A percentile compares a stretch with the other conserved stretches of the same genome.
Evolutionary conservation across 2,329 filamentous ascomycete genomes (phyloP).

Genomic region (Aciculosporium take): DNA sequence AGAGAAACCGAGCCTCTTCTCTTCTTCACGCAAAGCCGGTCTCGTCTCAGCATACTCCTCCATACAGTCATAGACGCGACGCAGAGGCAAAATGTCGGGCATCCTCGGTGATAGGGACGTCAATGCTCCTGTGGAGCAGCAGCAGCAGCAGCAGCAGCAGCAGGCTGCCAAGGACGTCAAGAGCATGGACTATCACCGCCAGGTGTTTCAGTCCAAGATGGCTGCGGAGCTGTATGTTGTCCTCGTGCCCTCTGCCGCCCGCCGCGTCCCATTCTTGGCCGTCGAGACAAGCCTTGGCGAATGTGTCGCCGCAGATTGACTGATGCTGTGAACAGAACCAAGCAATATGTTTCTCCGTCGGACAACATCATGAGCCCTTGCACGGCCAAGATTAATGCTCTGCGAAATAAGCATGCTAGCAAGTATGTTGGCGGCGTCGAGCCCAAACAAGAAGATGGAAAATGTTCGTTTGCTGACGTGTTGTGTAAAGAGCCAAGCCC

Average conservation of each 20-base stretch:
- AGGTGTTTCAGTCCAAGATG: constrained; percentile 60
- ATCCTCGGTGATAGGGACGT: constrained; percentile 53
- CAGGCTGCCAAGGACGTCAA: constrained; percentile 34
- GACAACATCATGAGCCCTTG: constrained; percentile 82
- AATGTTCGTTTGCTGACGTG: background rate
- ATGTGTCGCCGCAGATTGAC: background rate
- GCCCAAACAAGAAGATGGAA: too few relatives aligned
- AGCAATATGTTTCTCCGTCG: constrained; percentile 61
- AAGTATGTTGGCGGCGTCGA: constrained; percentile 44
- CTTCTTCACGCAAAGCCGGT: too few relatives aligned
- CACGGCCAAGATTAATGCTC: constrained; percentile 65
- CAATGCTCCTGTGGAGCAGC: constrained; percentile 36
- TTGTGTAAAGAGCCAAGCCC: constrained; percentile 40
- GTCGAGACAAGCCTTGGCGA: background rate
- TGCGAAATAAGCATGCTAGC: constrained; percentile 65
- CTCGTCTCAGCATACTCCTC: background rate
- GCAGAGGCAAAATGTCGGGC: constrained; percentile 32
- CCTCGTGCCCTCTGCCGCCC: too few relatives aligned
- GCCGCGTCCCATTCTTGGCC: too few relatives aligned
- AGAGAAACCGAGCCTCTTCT: too few relatives aligned
- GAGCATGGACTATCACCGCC: constrained; percentile 66
- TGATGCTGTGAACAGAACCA: constrained; percentile 4
- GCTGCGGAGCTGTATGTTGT: constrained; percentile 46
- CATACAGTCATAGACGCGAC: background rate
- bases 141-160: constrained; percentile 13